A percentile compares a stretch with the other conserved stretches of the same genome.
These are phyloP conservation scores for Vitis vinifera DNA, from an alignment of 164 flowering plant genomes.

Conservation along the genomic window ASM3070453v1 NC_081813.1:8777001-8777500, in stretches of 20 bases:
- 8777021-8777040: no score
- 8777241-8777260: conserved; percentile 3
- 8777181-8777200: conserved; percentile 33
- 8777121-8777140: conserved; percentile 10
- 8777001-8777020: no score
- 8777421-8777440: conserved; percentile 15
- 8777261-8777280: conserved; percentile 5
- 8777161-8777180: conserved; percentile 25
- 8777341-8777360: background rate
- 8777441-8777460: background rate
- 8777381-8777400: conserved; percentile 8
- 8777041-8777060: no score
- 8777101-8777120: conserved; percentile 21
- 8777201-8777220: conserved; percentile 16
- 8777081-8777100: no score
- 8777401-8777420: background rate
- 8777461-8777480: background rate
- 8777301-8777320: conserved; percentile 3
- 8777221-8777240: background rate
- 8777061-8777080: no score
- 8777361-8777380: background rate
- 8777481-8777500: background rate
- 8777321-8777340: background rate
- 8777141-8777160: conserved; percentile 14
- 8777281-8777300: conserved; percentile 16